Base-by-base conservation (phyloP, 805 yeast genomes). In the Kodamaea hsintzibuensis region DNA sequence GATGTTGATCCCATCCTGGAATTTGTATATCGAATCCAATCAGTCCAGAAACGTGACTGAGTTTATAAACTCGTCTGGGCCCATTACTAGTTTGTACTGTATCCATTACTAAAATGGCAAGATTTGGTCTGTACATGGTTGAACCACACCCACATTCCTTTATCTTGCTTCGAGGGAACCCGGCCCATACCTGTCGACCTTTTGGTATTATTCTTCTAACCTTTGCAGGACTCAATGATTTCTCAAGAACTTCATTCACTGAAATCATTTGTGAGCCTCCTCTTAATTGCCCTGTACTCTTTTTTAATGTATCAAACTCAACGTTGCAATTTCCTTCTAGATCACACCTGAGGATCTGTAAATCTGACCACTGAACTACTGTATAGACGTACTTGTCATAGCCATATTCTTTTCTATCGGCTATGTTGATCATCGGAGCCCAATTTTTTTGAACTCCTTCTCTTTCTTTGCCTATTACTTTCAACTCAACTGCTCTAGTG, bases 81-180 rank as follows among this genome's bases (percentile, higher is more conserved):
- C 42, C 40, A 7, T 14, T n/a, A 7, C 50, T 37, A 2, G 38
- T 48, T 4, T 19, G 42, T 10, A 53, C 54, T 2, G 53, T 19
- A 27, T 56, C 59, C 43, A 42, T 54, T 37, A 54, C 49, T 3
- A 66, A 51, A 3, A 73, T 63, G 7, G 72, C 73, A 51, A 75
- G 50, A 55, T 74, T 75, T n/a, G 79, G 79, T 39, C 79, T 60
- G 57, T 74, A 74, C 63, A 73, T 65, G 19, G 62, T 63, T 13
- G 56, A 53, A 13, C 77, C 77, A 59, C 79, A 75, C 1, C 78
- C 79, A 62, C 79, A 75, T 2, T 55, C 53, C 27, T 59, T 55
- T 10, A 74, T 52, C 52, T 75, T 77, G 2, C 77, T 76, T 47
- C 78, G 58, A 3, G 78, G 76, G 54, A 74, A 69, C 1, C 77